A percentile compares a stretch with the other conserved stretches of the same genome.
Evolutionary conservation across 495 filamentous ascomycete species (phyloP).

Genomic region (Letharia columbiana): DNA sequence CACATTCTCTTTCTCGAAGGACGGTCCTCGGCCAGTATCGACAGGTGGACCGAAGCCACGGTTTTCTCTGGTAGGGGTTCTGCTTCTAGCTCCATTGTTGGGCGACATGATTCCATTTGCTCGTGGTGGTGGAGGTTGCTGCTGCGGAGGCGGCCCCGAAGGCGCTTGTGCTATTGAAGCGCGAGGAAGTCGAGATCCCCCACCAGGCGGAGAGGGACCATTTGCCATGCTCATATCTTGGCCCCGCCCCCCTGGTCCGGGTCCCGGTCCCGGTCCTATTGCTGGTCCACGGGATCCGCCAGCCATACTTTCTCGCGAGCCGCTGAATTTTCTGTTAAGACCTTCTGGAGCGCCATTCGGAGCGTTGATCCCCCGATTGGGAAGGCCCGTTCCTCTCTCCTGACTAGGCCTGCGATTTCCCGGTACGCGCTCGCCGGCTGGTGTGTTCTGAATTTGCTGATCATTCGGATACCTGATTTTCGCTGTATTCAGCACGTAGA

Average conservation of each 20-base stretch:
- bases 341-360: constrained; percentile 54
- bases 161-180: constrained; percentile 63
- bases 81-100: constrained; percentile 41
- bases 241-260: constrained; percentile 24
- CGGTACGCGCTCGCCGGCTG: constrained; percentile 31
- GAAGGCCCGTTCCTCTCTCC: constrained; percentile 28
- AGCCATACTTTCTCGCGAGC: constrained; percentile 49
- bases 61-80: constrained; percentile 50
- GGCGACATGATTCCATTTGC: constrained; percentile 41
- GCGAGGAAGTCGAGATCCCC: constrained; percentile 58
- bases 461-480: constrained; percentile 95
- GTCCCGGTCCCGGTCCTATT: constrained; percentile 25
- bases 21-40: constrained; percentile 40
- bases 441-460: constrained; percentile 41
- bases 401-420: constrained; percentile 35
- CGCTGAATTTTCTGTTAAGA: constrained; percentile 41
- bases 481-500: constrained; percentile 84
- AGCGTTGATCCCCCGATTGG: constrained; percentile 39
- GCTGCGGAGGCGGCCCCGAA: constrained; percentile 75
- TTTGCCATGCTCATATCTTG: constrained; percentile 25
- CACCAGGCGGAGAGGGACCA: constrained; percentile 28
- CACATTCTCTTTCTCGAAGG: constrained; percentile 42
- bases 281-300: constrained; percentile 28
- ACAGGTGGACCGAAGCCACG: constrained; percentile 43
- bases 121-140: constrained; percentile 73